These are phyloP conservation scores for Sporothrix humicola DNA, from an alignment of 2,329 filamentous ascomycete genomes.

Conservation along the genomic window DNA sequence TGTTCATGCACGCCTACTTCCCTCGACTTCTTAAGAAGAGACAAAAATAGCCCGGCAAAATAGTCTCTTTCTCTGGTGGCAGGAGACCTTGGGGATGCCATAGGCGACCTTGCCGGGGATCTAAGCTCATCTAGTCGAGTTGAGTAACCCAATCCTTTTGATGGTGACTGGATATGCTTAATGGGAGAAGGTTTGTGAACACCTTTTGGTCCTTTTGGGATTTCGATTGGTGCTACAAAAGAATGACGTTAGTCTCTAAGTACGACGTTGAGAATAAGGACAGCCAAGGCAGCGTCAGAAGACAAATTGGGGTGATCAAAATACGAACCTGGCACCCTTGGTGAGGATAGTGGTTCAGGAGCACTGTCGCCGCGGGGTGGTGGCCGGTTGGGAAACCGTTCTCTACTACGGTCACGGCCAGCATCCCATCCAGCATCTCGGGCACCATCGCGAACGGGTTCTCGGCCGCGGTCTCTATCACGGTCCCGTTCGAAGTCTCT, in stretches of 20 bases:
- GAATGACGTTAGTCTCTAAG: background rate
- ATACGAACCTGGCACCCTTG: constrained; percentile 17
- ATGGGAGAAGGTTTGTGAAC: too few species aligned
- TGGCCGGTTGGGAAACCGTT: background rate
- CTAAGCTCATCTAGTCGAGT: background rate
- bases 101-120: background rate
- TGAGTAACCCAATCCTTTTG: too few species aligned
- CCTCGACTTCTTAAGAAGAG: constrained; percentile 25
- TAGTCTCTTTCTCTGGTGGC: background rate
- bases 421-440: constrained; percentile 34
- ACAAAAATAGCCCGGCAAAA: background rate
- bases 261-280: background rate
- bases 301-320: background rate
- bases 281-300: background rate
- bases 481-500: constrained; percentile 32
- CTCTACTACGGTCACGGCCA: background rate
- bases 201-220: constrained; percentile 19
- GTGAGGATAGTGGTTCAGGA: background rate
- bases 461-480: constrained; percentile 36
- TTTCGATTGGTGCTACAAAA: too few species aligned
- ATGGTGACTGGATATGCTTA: too few species aligned
- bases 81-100: background rate
- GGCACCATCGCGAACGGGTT: constrained; percentile 27
- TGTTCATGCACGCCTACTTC: constrained; percentile 26
- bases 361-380: background rate